A percentile compares a stretch with the other conserved stretches of the same genome.
Conservation (phyloP, 768 basidiomycete species). For the Termitomyces sp. region DNA sequence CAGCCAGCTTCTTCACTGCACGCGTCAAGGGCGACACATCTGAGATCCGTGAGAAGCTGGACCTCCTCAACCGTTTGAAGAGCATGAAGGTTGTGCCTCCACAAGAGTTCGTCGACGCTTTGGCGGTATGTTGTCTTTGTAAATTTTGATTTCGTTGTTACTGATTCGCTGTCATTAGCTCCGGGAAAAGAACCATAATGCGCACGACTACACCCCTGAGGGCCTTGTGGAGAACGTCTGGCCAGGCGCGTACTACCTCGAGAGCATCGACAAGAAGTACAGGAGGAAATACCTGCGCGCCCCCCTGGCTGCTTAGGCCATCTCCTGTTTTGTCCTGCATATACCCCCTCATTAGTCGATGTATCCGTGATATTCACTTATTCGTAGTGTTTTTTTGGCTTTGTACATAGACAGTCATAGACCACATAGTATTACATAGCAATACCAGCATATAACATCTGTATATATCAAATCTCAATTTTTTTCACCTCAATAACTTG, state of each 20-base stretch:
- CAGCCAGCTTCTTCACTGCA: conserved; percentile 90
- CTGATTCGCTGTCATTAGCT: conserved; percentile 48
- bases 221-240: conserved; percentile 92
- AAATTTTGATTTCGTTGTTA: not conserved
- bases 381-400: conserved; percentile 1
- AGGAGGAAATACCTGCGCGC: conserved; percentile 78
- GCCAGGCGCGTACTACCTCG: conserved; percentile 92
- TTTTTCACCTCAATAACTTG: not conserved
- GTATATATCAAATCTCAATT: too few species aligned
- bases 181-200: conserved; percentile 96
- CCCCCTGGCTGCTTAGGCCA: conserved; percentile 33
- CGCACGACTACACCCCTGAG: conserved; percentile 76
- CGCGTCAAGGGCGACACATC: conserved; percentile 85
- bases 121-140: conserved; percentile 45
- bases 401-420: conserved; percentile 14
- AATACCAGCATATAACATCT: conserved; percentile 5
- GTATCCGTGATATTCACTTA: not conserved
- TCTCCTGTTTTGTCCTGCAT: not conserved
- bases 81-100: conserved; percentile 90
- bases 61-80: conserved; percentile 73
- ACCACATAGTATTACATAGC: conserved; percentile 9
- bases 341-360: conserved; percentile 12
- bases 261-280: conserved; percentile 85
- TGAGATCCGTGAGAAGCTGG: conserved; percentile 77
- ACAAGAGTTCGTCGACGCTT: conserved; percentile 86